phyloP scores from a whole-genome alignment of 768 basidiomycete genomes.

The Tephrocybe rancida region DNA sequence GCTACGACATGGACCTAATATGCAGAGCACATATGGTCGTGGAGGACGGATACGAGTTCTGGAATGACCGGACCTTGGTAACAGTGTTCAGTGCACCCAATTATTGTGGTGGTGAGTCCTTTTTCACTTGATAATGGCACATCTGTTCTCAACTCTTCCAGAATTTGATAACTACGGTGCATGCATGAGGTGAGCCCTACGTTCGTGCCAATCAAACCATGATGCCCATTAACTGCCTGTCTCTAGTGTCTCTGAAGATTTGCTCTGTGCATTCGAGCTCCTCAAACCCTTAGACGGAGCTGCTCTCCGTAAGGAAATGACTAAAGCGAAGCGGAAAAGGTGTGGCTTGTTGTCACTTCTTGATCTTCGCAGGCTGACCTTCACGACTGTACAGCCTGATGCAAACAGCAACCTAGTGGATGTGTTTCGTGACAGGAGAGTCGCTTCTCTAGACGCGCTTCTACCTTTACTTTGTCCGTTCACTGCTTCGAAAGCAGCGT shows the following conservation, averaged over 20 bases:
- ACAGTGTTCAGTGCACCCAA: conserved; percentile 99
- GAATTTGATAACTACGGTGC: conserved; percentile 96
- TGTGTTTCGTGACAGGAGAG: neutral
- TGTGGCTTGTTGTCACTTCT: neutral
- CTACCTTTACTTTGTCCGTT: neutral
- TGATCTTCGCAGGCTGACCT: neutral
- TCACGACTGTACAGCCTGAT: conserved; percentile 15
- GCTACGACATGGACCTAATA: conserved; percentile 98
- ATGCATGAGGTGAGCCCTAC: conserved; percentile 77
- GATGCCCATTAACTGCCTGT: conserved; percentile 17
- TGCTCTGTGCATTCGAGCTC: conserved; percentile 96
- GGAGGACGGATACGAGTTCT: conserved; percentile 99
- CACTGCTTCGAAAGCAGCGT: conserved; percentile 13
- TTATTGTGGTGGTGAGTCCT: conserved; percentile 85
- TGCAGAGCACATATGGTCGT: conserved; percentile 99
- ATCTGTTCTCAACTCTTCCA: conserved; percentile 30
- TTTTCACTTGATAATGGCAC: conserved; percentile 12
- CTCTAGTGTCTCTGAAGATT: conserved; percentile 89
- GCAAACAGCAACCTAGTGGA: conserved; percentile 17
- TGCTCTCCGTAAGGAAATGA: conserved; percentile 97
- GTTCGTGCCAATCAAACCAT: conserved; percentile 6
- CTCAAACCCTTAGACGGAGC: conserved; percentile 95
- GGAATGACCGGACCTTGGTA: conserved; percentile 97
- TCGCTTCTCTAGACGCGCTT: conserved; percentile 1
- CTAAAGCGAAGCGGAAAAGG: conserved; percentile 98